Conservation (phyloP, 768 basidiomycete genomes). For the Leccinum uliginosum region DNA sequence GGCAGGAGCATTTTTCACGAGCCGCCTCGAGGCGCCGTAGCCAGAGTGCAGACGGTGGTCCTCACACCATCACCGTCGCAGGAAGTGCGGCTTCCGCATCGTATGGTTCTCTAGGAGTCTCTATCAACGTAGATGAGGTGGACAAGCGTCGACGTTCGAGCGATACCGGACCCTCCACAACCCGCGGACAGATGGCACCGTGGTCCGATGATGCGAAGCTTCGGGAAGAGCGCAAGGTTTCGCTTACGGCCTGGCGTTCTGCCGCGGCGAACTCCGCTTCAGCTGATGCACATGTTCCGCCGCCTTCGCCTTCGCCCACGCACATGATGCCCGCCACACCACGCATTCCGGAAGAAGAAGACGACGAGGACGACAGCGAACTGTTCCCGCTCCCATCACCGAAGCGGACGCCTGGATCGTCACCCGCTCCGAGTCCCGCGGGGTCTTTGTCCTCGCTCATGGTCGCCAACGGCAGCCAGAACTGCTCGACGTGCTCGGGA, state of each 20-base stretch:
- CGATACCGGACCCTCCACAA: conserved; percentile 24
- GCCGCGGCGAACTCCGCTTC: not conserved
- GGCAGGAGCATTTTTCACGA: conserved; percentile 60
- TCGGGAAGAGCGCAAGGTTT: not conserved
- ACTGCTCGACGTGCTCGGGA: conserved; percentile 16
- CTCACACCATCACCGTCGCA: conserved; percentile 25
- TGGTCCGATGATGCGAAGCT: not conserved
- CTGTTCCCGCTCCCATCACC: conserved; percentile 60
- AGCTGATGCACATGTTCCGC: not conserved
- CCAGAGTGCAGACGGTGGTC: conserved; percentile 34
- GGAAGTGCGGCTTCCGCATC: conserved; percentile 31
- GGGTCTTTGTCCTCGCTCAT: conserved; percentile 28
- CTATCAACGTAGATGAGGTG: conserved; percentile 60
- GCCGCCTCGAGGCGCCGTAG: conserved; percentile 59
- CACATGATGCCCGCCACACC: conserved; percentile 13
- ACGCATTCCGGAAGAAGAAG: conserved; percentile 31
- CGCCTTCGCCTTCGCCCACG: conserved; percentile 18
- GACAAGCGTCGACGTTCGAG: conserved; percentile 51
- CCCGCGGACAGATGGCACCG: not conserved
- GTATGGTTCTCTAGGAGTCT: conserved; percentile 21
- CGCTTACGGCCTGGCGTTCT: not conserved
- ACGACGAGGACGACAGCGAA: conserved; percentile 52
- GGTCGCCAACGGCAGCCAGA: conserved; percentile 1
- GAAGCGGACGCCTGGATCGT: conserved; percentile 45
- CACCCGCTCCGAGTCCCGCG: too few relatives aligned